Percentiles rank a stretch among this genome's conserved stretches.
These are phyloP conservation scores for Guadua angustifolia DNA, from an alignment of 176 grass and related monocot species.

Conservation along the genomic window DNA sequence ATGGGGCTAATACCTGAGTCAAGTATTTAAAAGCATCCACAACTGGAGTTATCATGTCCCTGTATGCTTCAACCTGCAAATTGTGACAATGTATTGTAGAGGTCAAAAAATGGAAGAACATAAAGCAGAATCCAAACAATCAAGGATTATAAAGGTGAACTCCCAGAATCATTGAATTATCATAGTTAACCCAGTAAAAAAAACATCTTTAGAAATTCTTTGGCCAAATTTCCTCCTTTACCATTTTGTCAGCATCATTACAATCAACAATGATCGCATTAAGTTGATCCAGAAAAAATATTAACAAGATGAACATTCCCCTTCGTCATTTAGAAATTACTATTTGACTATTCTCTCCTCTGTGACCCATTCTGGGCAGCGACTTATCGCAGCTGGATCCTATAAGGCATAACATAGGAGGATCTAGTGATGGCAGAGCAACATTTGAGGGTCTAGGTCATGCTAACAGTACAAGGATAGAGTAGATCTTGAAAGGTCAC, in stretches of 20 bases:
- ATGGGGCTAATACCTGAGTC: slow-evolving; percentile 71
- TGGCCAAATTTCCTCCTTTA: not conserved
- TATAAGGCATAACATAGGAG: not conserved
- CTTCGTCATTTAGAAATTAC: not conserved
- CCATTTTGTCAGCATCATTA: slow-evolving; percentile 8
- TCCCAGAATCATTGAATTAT: slow-evolving; percentile 13
- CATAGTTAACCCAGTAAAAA: slow-evolving; percentile 6
- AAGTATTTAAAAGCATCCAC: slow-evolving; percentile 99
- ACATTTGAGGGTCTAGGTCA: not conserved
- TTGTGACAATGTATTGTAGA: slow-evolving; percentile 39
- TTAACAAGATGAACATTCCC: not conserved
- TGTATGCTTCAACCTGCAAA: slow-evolving; percentile 96
- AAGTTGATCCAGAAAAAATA: slow-evolving; percentile 7
- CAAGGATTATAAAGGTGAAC: slow-evolving; percentile 8
- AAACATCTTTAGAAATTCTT: slow-evolving; percentile 6
- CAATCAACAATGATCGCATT: not conserved
- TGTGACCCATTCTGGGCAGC: not conserved
- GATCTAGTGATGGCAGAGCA: not conserved
- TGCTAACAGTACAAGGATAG: not conserved
- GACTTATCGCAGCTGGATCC: not conserved
- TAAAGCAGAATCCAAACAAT: slow-evolving; percentile 20
- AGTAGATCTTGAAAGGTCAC: not conserved
- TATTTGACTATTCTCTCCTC: not conserved
- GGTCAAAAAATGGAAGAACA: slow-evolving; percentile 17
- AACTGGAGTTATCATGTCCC: slow-evolving; percentile 97